Evolutionary conservation across 768 basidiomycete genomes (phyloP).

Genomic region (Porphyrellus cyaneotinctus): DNA sequence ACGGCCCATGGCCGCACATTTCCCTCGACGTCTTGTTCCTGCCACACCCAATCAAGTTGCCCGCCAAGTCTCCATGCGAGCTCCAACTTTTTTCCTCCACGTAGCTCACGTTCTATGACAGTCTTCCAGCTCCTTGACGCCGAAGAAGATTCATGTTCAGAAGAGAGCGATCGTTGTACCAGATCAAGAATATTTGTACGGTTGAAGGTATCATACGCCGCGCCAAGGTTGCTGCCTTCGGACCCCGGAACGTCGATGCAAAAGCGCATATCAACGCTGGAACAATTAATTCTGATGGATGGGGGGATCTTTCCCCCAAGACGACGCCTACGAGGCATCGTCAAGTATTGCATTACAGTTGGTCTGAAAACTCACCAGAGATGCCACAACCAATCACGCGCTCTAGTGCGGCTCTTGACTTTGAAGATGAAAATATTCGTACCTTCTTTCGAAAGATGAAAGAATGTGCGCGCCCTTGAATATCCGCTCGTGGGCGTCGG

Average conservation of each 20-base stretch:
- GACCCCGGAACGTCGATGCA: slow-evolving; percentile 62
- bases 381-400: slow-evolving; percentile 88
- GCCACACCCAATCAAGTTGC: slow-evolving; percentile 84
- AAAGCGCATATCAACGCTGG: slow-evolving; percentile 61
- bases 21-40: slow-evolving; percentile 62
- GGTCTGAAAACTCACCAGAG: slow-evolving; percentile 52
- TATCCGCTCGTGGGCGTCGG: slow-evolving; percentile 44
- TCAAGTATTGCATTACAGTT: neutral
- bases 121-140: slow-evolving; percentile 52
- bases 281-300: slow-evolving; percentile 66
- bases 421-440: slow-evolving; percentile 89
- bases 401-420: slow-evolving; percentile 67
- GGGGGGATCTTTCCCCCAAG: slow-evolving; percentile 70
- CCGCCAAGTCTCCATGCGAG: slow-evolving; percentile 76
- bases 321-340: slow-evolving; percentile 47
- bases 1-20: slow-evolving; percentile 65
- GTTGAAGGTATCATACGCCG: slow-evolving; percentile 50
- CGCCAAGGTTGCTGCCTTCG: slow-evolving; percentile 35
- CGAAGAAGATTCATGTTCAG: slow-evolving; percentile 28
- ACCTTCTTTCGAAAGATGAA: slow-evolving; percentile 54
- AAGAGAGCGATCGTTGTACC: slow-evolving; percentile 52
- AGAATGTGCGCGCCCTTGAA: slow-evolving; percentile 43
- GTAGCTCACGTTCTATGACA: slow-evolving; percentile 51
- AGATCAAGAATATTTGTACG: slow-evolving; percentile 59
- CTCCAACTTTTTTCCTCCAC: slow-evolving; percentile 55